Evolutionary conservation across 805 yeast genomes (phyloP).

Genomic region (Lachancea cidri): DNA sequence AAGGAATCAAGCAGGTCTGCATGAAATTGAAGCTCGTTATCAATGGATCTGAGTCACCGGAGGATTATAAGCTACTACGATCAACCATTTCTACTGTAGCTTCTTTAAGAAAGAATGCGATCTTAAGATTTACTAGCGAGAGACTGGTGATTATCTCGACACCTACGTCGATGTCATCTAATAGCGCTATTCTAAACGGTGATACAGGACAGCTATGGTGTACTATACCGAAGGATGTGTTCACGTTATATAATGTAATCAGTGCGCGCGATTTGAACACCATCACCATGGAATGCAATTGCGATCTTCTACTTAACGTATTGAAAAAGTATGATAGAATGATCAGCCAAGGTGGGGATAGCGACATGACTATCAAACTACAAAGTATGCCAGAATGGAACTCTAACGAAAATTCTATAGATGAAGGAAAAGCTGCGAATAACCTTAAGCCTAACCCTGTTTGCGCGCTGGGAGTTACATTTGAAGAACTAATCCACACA

Average conservation of each 20-base stretch:
- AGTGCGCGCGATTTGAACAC: slow-evolving; percentile 26
- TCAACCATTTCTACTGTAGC: slow-evolving; percentile 30
- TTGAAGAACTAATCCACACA: slow-evolving; percentile 26
- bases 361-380: slow-evolving; percentile 26
- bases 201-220: slow-evolving; percentile 34
- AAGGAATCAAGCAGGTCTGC: too few relatives aligned
- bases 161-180: slow-evolving; percentile 17
- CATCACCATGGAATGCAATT: slow-evolving; percentile 30
- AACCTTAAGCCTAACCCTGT: slow-evolving; percentile 19
- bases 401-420: neutral
- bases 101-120: slow-evolving; percentile 29
- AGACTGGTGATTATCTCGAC: slow-evolving; percentile 29
- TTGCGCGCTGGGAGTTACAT: slow-evolving; percentile 26
- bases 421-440: slow-evolving; percentile 5
- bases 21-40: slow-evolving; percentile 30
- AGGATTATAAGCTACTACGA: slow-evolving; percentile 29
- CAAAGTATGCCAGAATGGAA: slow-evolving; percentile 29
- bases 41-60: slow-evolving; percentile 27
- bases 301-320: slow-evolving; percentile 28
- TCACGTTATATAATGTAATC: slow-evolving; percentile 22
- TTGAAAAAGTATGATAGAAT: slow-evolving; percentile 28
- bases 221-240: slow-evolving; percentile 29
- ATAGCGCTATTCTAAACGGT: slow-evolving; percentile 17
- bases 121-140: slow-evolving; percentile 30
- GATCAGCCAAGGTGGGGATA: slow-evolving; percentile 24